Conservation (phyloP, 306 rosid species). For the Vigna mungo region DNA sequence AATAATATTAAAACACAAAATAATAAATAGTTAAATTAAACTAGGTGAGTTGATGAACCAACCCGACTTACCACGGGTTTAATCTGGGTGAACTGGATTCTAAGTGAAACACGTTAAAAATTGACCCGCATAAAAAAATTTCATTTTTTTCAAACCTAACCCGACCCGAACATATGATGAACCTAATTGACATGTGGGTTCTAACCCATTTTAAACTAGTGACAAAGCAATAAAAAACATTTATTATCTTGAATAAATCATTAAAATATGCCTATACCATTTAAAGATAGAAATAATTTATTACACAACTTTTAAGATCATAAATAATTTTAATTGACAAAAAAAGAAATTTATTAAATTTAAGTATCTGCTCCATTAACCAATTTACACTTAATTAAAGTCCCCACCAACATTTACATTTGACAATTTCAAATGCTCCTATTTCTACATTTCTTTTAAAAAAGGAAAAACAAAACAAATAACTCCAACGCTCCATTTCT, state of each 20-base stretch:
- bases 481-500: not conserved
- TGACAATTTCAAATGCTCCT: not conserved
- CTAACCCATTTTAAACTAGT: too few species aligned
- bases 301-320: not conserved
- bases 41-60: too few species aligned
- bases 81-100: too few species aligned
- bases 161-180: too few species aligned
- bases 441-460: not conserved
- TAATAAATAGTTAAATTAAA: too few species aligned
- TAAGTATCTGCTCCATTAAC: not conserved
- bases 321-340: not conserved
- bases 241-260: not conserved
- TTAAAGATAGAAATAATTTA: not conserved
- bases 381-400: not conserved
- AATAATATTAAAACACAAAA: too few species aligned
- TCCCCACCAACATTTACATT: slow-evolving; percentile 18
- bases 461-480: not conserved
- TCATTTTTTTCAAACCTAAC: too few species aligned
- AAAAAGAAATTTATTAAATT: not conserved
- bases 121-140: too few species aligned
- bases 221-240: not conserved
- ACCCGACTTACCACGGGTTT: too few species aligned
- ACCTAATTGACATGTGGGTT: too few species aligned
- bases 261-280: not conserved
- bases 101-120: too few species aligned